Evolutionary conservation across 2,329 filamentous ascomycete species (phyloP).

Genomic region (Eutypa lata): DNA sequence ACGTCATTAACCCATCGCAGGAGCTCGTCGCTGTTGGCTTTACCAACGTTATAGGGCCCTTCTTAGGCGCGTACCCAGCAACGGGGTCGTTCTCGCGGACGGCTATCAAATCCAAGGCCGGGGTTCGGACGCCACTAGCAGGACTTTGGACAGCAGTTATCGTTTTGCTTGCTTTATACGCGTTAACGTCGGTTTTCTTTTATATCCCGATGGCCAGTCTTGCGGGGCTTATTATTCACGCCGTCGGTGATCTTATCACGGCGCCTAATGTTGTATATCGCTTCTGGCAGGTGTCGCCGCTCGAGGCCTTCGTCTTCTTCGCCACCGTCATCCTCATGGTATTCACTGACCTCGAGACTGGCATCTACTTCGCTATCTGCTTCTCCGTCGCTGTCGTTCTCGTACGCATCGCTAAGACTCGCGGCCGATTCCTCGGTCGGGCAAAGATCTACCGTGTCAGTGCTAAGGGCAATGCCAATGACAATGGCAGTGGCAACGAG

Average conservation of each 20-base stretch:
- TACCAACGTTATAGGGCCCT: conserved; percentile 72
- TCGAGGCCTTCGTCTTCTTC: conserved; percentile 83
- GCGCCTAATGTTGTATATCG: conserved; percentile 80
- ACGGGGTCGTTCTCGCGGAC: conserved; percentile 90
- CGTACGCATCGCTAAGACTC: conserved; percentile 75
- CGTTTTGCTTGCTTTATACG: conserved; percentile 81
- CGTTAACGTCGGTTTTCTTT: conserved; percentile 78
- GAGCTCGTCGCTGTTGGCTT: conserved; percentile 77
- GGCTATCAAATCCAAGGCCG: conserved; percentile 91
- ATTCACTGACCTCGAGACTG: conserved; percentile 78
- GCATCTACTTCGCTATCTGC: conserved; percentile 77
- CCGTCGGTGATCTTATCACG: conserved; percentile 81
- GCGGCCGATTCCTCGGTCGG: conserved; percentile 73
- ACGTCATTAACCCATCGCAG: conserved; percentile 74
- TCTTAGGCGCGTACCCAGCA: conserved; percentile 78
- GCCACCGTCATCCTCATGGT: conserved; percentile 79
- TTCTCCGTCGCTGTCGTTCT: conserved; percentile 69
- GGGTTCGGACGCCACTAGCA: conserved; percentile 81
- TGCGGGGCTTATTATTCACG: conserved; percentile 85
- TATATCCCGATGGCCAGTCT: conserved; percentile 79
- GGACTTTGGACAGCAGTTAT: conserved; percentile 81
- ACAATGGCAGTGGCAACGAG: conserved; percentile 1
- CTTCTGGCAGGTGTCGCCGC: conserved; percentile 81
- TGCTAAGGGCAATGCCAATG: neutral
- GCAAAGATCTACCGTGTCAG: conserved; percentile 69